Base-by-base conservation (phyloP, 192 early-diverging fungal species). In the Umbelopsis sp. region DNA sequence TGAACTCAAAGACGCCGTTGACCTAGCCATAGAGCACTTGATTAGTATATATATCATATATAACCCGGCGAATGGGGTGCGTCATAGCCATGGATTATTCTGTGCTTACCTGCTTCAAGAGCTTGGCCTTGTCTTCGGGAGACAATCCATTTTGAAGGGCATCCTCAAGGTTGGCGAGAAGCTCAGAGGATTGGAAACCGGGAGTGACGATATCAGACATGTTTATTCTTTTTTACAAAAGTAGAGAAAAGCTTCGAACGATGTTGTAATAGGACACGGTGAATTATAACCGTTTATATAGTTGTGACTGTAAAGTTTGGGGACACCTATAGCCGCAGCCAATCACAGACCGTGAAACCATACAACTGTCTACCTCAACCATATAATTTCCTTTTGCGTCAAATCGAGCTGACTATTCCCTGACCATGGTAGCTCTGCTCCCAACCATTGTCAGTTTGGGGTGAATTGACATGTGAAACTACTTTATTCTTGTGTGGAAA, bases 1-100 rank as follows among this genome's bases (percentile, higher is more conserved):
- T 89, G 75, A 98, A 90, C 79, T 94, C 90, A 84, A 96, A 96
- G 20, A 95, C 77, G 21, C 91, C 94, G 65, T 97, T 97, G 44
- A 88, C 84, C 77, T 78, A 46, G 37, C 21, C 6, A 53, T n/a
- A 30, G 27, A 30, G 1, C 27, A 3, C 3, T 30, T 30, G 27
- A 3, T 30, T 3, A 30, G 27, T 30, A 30, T 30, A 30, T 30
- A 30, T 30, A 30, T 3, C 27, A 30, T 30, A 30, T 3, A 30
- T 30, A 30, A 30, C 3, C 27, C 1, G 27, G 27, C 1, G 15
- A 7, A 2, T 33, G 35, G 35, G 23, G 41, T n/a, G 46, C 35
- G 22, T 23, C 15, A 55, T 44, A 23, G 4, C 6, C 35, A 13
- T 70, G 21, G 27, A 3, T 30, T 30, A 2, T 49, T 41, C 33